phyloP scores from a whole-genome alignment of 1,139 yeast species.

The Pichia sp. region DNA sequence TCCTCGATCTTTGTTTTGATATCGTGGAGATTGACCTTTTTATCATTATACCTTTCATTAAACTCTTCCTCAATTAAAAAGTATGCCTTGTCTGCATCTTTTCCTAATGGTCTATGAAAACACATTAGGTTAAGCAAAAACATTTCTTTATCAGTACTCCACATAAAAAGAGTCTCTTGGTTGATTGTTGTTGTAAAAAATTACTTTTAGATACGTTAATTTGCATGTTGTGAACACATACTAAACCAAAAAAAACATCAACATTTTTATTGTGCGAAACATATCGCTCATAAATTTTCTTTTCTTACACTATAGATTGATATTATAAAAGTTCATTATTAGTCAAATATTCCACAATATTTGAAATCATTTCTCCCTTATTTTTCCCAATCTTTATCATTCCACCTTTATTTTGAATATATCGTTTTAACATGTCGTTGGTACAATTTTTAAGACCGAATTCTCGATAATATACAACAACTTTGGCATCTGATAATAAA shows the following conservation, averaged over 20 bases:
- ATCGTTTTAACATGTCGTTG: slow-evolving; percentile 31
- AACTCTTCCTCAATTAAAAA: slow-evolving; percentile 27
- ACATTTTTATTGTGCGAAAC: background rate
- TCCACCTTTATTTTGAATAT: slow-evolving; percentile 33
- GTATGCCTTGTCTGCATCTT: slow-evolving; percentile 13
- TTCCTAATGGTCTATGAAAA: slow-evolving; percentile 27
- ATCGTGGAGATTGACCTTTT: slow-evolving; percentile 15
- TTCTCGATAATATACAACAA: slow-evolving; percentile 30
- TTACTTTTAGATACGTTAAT: no score
- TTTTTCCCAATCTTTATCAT: slow-evolving; percentile 35
- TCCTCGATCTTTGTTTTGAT: slow-evolving; percentile 19
- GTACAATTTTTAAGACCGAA: slow-evolving; percentile 20
- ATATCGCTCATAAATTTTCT: background rate
- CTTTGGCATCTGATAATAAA: slow-evolving; percentile 33
- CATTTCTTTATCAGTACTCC: slow-evolving; percentile 19
- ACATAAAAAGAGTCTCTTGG: background rate
- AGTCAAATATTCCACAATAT: slow-evolving; percentile 30
- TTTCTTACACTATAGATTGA: background rate
- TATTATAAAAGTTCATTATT: slow-evolving; percentile 3
- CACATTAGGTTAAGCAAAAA: slow-evolving; percentile 22
- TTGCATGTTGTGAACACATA: no score
- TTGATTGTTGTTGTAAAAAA: background rate
- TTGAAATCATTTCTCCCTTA: slow-evolving; percentile 41
- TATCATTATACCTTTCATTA: slow-evolving; percentile 28
- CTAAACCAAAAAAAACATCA: no score